These are phyloP conservation scores for Heliamphora pulchella DNA, from an alignment of 179 eudicot species.

Conservation along the genomic window DNA sequence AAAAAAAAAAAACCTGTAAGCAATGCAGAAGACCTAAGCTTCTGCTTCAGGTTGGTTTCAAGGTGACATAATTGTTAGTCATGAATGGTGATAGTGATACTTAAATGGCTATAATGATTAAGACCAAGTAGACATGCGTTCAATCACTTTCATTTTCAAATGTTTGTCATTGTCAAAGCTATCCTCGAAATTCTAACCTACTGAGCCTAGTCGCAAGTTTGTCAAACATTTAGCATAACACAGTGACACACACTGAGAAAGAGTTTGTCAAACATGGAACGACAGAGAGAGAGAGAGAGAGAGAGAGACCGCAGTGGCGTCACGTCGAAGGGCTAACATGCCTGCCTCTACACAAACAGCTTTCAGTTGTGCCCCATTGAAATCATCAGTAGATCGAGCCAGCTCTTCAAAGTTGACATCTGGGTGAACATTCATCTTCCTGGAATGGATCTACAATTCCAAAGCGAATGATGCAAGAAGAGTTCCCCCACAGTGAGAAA, in stretches of 20 bases:
- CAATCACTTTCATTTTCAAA: background rate
- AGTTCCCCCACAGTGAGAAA: background rate
- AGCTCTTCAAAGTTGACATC: conserved; percentile 98
- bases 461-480: background rate
- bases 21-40: background rate
- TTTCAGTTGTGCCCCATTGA: conserved; percentile 93
- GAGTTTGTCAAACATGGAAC: too few relatives aligned
- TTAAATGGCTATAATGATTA: background rate
- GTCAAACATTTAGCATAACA: background rate
- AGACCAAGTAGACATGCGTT: background rate
- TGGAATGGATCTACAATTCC: conserved; percentile 71
- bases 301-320: conserved; percentile 82
- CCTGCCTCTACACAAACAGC: conserved; percentile 99
- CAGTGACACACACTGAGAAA: too few relatives aligned
- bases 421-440: conserved; percentile 96
- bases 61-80: too few relatives aligned
- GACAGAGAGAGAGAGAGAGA: background rate
- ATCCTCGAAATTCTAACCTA: background rate
- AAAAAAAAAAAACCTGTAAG: too few relatives aligned
- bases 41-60: background rate
- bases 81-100: background rate
- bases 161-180: background rate
- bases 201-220: background rate
- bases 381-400: conserved; percentile 94
- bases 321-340: conserved; percentile 94